These are phyloP conservation scores for Helminthosporium solani DNA, from an alignment of 2,329 filamentous ascomycete genomes.

Conservation along the genomic window DNA sequence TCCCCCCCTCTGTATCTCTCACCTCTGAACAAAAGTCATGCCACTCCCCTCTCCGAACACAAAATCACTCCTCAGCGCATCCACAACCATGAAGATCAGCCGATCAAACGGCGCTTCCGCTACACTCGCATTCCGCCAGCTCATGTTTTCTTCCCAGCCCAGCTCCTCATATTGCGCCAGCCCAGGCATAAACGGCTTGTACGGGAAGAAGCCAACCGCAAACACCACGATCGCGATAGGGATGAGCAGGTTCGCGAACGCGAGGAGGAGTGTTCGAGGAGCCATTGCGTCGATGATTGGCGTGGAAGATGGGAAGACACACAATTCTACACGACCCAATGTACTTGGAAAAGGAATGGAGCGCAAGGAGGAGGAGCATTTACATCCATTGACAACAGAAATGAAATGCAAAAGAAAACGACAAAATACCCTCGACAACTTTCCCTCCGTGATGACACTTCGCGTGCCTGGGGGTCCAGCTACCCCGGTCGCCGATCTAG, in stretches of 20 bases:
- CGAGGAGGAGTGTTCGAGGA: constrained; percentile 47
- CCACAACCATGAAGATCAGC: constrained; percentile 95
- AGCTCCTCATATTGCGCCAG: constrained; percentile 67
- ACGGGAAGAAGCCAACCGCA: constrained; percentile 92
- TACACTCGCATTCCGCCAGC: constrained; percentile 20
- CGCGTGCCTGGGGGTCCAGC: constrained; percentile 31
- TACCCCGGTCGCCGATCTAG: constrained; percentile 15
- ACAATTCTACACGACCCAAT: too few species aligned
- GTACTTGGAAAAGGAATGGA: too few species aligned
- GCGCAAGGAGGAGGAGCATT: neutral
- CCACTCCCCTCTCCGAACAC: constrained; percentile 80
- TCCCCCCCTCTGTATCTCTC: too few species aligned
- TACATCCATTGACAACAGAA: neutral
- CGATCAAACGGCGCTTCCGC: constrained; percentile 78
- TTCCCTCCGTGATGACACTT: constrained; percentile 13
- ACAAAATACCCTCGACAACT: constrained; percentile 5
- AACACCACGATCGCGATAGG: constrained; percentile 69
- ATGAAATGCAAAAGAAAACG: neutral
- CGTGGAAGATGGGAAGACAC: neutral
- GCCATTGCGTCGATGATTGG: constrained; percentile 21
- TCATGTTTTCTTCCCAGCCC: constrained; percentile 46
- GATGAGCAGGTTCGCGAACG: constrained; percentile 73
- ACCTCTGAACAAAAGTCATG: constrained; percentile 88
- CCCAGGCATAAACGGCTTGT: constrained; percentile 89
- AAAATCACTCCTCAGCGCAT: constrained; percentile 88